phyloP scores from a whole-genome alignment of 345 rosid genomes.

The Salix brachista region DNA sequence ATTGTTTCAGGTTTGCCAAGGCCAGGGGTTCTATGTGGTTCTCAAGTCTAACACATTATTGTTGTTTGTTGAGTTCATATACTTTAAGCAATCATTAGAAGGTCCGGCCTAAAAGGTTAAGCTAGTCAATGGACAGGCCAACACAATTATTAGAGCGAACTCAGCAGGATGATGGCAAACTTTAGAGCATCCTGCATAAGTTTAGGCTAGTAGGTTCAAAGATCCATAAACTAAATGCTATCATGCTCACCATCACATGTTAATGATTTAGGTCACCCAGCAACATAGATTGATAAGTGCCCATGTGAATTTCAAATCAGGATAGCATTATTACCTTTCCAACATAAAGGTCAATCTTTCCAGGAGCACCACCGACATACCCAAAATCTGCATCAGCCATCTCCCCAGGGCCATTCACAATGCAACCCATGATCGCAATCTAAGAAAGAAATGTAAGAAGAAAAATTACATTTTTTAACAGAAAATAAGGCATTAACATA shows the following conservation, averaged over 20 bases:
- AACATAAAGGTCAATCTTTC: constrained; percentile 91
- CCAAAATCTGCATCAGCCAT: constrained; percentile 99
- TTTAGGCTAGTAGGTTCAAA: not conserved
- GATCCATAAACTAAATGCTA: not conserved
- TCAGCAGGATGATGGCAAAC: not conserved
- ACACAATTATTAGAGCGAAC: too few relatives aligned
- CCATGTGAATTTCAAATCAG: not conserved
- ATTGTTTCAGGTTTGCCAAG: too few relatives aligned
- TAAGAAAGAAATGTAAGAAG: constrained; percentile 15
- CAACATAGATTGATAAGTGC: not conserved
- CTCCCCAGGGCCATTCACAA: constrained; percentile 97
- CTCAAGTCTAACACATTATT: too few relatives aligned
- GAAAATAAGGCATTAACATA: not conserved
- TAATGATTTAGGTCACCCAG: not conserved
- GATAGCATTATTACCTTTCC: constrained; percentile 65
- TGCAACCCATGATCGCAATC: constrained; percentile 99
- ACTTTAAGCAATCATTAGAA: too few relatives aligned
- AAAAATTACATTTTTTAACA: not conserved
- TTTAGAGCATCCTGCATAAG: not conserved
- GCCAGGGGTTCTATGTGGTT: too few relatives aligned
- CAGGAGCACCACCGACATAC: constrained; percentile 95
- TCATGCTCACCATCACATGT: not conserved
- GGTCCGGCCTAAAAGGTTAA: too few relatives aligned
- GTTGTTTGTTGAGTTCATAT: too few relatives aligned
- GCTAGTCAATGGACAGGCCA: too few relatives aligned